Evolutionary conservation across 768 basidiomycete species (phyloP), one percentile per base, ranked within the genome.

Genomic region (Baorangia bicolor): DNA sequence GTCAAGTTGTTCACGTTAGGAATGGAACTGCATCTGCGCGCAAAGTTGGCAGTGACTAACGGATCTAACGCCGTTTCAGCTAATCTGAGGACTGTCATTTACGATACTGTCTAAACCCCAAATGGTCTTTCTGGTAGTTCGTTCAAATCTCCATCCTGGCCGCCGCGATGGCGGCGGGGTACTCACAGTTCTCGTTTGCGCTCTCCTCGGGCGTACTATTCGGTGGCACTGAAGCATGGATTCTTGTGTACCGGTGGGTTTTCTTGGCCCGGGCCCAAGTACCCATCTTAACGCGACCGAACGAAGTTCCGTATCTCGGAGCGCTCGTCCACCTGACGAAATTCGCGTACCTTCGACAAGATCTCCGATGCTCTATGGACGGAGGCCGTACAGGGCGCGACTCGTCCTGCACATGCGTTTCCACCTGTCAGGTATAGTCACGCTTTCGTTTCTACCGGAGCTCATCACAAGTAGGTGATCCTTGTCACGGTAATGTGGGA

Each of bases 131-230:
- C 40, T 23, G 41, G n/a, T 2, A 20, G 23, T 43, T 37, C n/a
- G 56, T 47, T 39, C 48, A 49, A 52, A 68, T 68, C 51, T 65
- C 57, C 57, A 62, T 62, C 48, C 45, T 57, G 35, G 10, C 64
- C 60, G 64, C 66, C 49, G 60, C 65, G 66, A 68, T 54, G 66
- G 65, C 66, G 53, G 56, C 65, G 65, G 66, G 55, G 18, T 51
- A 20, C 43, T 25, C 12, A 31, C 35, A 38, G 49, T 58, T 66
- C 64, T 56, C 10, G 54, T 54, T 12, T 62, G 60, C 65, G 66
- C 48, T 53, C 53, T 57, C 55, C 18, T 31, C 66, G 65, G 65
- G 30, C 33, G 40, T 35, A 48, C 60, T 59, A 23, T 62, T 65
- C 63, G 65, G 63, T 53, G 43, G 52, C 5, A 62, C 42, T 68